phyloP scores from a whole-genome alignment of 768 basidiomycete genomes.

The Pleurotus tuoliensis region DNA sequence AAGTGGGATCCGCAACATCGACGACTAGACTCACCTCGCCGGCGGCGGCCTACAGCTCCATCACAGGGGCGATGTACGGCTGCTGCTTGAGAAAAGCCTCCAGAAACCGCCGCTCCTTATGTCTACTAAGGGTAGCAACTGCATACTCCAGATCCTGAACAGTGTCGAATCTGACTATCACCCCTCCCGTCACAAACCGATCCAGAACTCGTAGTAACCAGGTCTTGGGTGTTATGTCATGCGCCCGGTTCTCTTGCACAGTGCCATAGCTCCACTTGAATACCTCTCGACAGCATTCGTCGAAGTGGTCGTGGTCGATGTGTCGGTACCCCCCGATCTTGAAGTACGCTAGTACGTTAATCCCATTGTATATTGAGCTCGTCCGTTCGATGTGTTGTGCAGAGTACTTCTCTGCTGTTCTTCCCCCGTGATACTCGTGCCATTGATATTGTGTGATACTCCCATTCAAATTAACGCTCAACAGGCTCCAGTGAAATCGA shows the following conservation, averaged over 20 bases:
- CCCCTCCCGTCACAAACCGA: not conserved
- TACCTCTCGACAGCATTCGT: constrained; percentile 1
- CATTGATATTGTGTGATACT: constrained; percentile 5
- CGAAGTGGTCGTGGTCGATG: not conserved
- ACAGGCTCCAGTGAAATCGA: constrained; percentile 6
- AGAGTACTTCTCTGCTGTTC: constrained; percentile 9
- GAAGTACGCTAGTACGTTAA: constrained; percentile 4
- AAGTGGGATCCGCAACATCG: not conserved
- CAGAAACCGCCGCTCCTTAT: constrained; percentile 4
- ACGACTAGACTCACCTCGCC: not conserved
- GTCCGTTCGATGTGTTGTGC: not conserved
- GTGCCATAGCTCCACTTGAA: constrained; percentile 3
- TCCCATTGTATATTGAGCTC: constrained; percentile 1
- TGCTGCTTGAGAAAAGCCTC: constrained; percentile 8
- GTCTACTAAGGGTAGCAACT: constrained; percentile 1
- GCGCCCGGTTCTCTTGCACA: constrained; percentile 6
- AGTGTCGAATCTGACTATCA: not conserved
- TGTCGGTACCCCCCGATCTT: constrained; percentile 1
- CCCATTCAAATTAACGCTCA: constrained; percentile 3
- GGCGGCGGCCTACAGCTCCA: not conserved
- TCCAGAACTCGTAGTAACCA: constrained; percentile 5
- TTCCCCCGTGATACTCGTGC: constrained; percentile 6
- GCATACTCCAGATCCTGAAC: constrained; percentile 3
- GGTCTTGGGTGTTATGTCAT: constrained; percentile 6
- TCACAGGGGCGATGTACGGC: constrained; percentile 1